Evolutionary conservation across 495 filamentous ascomycete species (phyloP).

Genomic region (Bryoglossum gracile): DNA sequence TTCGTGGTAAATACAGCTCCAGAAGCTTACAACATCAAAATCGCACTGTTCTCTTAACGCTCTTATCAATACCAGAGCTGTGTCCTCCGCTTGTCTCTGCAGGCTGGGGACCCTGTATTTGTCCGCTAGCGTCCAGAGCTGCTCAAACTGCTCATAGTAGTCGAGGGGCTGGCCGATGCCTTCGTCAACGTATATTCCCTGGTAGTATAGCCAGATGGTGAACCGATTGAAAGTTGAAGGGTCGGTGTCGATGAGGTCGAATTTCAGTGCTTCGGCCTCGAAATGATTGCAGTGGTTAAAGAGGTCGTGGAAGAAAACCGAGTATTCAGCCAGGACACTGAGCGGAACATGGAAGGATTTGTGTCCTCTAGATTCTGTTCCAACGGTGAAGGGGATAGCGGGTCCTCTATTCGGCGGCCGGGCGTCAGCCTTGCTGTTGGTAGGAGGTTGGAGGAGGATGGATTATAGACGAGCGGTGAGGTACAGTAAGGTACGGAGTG

Average conservation of each 20-base stretch:
- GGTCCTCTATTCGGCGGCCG: neutral
- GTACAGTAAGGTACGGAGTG: neutral
- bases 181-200: slow-evolving; percentile 5
- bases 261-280: slow-evolving; percentile 5
- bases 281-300: neutral
- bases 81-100: neutral
- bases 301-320: slow-evolving; percentile 5
- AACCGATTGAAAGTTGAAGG: slow-evolving; percentile 2
- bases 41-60: neutral
- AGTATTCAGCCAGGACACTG: slow-evolving; percentile 5
- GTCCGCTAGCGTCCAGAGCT: neutral
- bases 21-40: slow-evolving; percentile 3
- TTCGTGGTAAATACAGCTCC: slow-evolving; percentile 1
- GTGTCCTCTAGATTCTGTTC: neutral
- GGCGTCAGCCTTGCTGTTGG: neutral
- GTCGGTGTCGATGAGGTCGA: slow-evolving; percentile 4
- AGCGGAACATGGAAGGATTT: slow-evolving; percentile 1
- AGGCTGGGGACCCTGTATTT: neutral
- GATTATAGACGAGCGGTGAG: neutral
- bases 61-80: neutral
- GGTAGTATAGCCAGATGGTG: slow-evolving; percentile 6
- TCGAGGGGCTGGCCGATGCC: neutral
- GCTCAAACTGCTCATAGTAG: slow-evolving; percentile 1
- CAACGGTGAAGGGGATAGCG: slow-evolving; percentile 2
- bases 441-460: neutral